These are phyloP conservation scores for Aspergillus oerlinghausenensis DNA, from an alignment of 2,329 filamentous ascomycete genomes.

Conservation along the genomic window DNA sequence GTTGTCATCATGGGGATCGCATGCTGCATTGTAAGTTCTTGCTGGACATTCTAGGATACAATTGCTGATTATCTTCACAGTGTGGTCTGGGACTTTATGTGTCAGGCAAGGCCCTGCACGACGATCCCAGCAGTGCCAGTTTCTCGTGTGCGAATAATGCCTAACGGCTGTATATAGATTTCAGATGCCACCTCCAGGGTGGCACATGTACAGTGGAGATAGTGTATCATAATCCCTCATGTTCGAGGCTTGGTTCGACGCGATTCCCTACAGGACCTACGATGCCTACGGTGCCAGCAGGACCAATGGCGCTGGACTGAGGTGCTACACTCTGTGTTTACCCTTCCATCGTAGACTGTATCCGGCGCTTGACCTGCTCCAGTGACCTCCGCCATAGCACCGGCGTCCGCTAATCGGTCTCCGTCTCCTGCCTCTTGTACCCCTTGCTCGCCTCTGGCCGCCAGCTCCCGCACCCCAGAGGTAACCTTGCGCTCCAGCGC, in stretches of 20 bases:
- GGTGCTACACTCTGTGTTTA: not conserved
- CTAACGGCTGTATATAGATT: conserved; percentile 5
- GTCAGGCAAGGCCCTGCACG: conserved; percentile 24
- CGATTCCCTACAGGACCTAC: not conserved
- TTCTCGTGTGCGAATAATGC: conserved; percentile 25
- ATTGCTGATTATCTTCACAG: conserved; percentile 9
- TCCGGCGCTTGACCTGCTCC: not conserved
- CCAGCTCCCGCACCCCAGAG: not conserved
- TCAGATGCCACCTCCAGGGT: not conserved
- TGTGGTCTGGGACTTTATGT: conserved; percentile 25
- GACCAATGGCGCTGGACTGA: not conserved
- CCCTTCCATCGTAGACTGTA: not conserved
- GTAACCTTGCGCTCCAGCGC: not conserved
- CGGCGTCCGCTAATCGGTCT: not conserved
- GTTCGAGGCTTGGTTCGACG: too few relatives aligned
- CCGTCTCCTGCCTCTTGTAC: not conserved
- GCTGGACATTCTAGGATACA: not conserved
- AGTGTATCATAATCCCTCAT: not conserved
- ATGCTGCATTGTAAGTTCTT: conserved; percentile 14
- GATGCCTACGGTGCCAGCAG: not conserved
- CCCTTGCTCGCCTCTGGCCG: not conserved
- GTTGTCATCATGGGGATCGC: conserved; percentile 17
- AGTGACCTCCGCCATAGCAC: not conserved
- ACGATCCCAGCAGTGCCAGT: conserved; percentile 17
- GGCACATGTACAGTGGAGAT: not conserved